Conservation (phyloP, 257 asterid genomes). For the Solanum neorickii region DNA sequence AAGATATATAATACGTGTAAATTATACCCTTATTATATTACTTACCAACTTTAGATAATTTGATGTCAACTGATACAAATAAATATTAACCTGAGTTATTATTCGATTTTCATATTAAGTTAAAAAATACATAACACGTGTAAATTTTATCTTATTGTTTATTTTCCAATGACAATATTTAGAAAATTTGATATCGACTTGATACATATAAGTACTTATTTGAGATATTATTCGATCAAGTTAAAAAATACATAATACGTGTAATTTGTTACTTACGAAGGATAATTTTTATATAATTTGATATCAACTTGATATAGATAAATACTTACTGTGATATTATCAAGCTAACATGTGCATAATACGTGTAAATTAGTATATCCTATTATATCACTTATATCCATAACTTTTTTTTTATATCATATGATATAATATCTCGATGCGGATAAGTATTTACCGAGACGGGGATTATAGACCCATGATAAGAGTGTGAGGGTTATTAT, state of each 20-base stretch:
- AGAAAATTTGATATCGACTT: neutral
- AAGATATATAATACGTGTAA: no score
- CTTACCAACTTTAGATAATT: no score
- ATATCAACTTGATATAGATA: neutral
- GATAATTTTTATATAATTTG: neutral
- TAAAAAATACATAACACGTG: no score
- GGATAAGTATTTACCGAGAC: neutral
- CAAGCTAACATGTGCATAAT: neutral
- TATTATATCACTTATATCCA: neutral
- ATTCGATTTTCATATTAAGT: no score
- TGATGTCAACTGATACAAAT: no score
- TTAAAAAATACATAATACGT: neutral
- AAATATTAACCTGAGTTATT: neutral
- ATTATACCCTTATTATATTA: no score
- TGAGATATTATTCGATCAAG: neutral
- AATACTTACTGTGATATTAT: accelerated
- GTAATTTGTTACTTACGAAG: neutral
- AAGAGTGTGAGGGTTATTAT: neutral
- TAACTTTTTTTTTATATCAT: no score
- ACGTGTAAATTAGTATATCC: neutral
- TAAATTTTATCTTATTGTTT: no score
- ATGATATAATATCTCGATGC: neutral
- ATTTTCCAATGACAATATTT: neutral
- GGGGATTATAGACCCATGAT: neutral
- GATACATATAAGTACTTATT: accelerated